Percentiles rank a stretch among this genome's conserved stretches.
Evolutionary conservation across 2,329 filamentous ascomycete genomes (phyloP).

Genomic region (Nothopassalora personata): DNA sequence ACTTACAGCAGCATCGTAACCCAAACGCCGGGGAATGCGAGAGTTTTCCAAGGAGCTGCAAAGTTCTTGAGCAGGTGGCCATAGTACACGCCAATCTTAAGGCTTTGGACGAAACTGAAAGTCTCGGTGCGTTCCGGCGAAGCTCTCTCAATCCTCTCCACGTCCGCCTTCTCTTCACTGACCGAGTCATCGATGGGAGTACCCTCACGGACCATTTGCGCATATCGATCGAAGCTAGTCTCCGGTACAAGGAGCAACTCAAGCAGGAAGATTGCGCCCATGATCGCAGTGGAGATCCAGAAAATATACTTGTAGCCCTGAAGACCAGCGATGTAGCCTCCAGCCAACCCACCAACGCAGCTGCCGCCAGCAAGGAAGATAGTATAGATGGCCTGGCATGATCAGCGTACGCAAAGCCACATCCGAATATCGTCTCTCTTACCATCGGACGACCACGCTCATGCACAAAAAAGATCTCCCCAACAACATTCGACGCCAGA

Average conservation of each 20-base stretch:
- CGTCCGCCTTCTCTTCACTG: conserved; percentile 21
- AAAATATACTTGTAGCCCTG: conserved; percentile 37
- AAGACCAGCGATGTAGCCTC: conserved; percentile 38
- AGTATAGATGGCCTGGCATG: conserved; percentile 37
- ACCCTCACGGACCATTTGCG: conserved; percentile 19
- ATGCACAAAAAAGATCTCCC: conserved; percentile 41
- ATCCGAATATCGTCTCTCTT: neutral
- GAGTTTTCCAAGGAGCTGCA: conserved; percentile 34
- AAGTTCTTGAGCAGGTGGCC: conserved; percentile 33
- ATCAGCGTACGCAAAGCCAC: neutral
- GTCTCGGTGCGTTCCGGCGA: conserved; percentile 18
- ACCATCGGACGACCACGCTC: conserved; percentile 23
- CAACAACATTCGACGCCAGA: conserved; percentile 38
- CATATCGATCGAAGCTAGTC: conserved; percentile 36
- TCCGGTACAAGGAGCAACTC: conserved; percentile 38
- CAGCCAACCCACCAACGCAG: conserved; percentile 35
- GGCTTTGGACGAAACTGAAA: conserved; percentile 34
- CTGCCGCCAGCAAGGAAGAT: conserved; percentile 37
- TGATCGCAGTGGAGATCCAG: conserved; percentile 38
- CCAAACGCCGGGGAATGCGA: conserved; percentile 40
- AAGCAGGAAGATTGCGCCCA: conserved; percentile 30
- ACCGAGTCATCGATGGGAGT: conserved; percentile 5
- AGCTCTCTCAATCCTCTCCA: conserved; percentile 20
- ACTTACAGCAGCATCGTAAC: conserved; percentile 34
- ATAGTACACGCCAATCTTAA: conserved; percentile 34